A percentile compares a stretch with the other conserved stretches of the same genome.
Conservation (phyloP, 257 asterid genomes). For the Avicennia marina region DNA sequence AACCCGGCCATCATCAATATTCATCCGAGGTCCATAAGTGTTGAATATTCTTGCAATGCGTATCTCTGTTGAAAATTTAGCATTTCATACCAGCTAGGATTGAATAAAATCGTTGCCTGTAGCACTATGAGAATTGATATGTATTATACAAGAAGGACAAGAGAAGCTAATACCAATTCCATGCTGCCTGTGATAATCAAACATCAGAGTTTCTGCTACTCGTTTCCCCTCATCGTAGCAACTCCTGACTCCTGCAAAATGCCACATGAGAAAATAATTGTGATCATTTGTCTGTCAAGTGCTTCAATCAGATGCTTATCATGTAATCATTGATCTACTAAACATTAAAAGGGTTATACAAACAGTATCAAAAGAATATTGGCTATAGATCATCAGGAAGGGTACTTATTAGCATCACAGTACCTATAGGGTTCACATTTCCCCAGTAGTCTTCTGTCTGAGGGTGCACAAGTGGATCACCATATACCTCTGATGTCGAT, state of each 20-base stretch:
- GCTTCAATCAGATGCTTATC: not conserved
- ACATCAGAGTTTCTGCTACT: constrained; percentile 96
- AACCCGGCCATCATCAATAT: constrained; percentile 97
- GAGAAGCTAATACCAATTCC: constrained; percentile 60
- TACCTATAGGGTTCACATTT: constrained; percentile 97
- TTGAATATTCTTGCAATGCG: constrained; percentile 93
- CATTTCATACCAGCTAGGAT: constrained; percentile 15
- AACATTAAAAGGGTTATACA: too few species aligned
- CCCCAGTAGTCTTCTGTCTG: constrained; percentile 99
- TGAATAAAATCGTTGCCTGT: not conserved
- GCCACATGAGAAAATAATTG: not conserved
- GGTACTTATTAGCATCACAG: too few species aligned
- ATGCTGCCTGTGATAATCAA: constrained; percentile 95
- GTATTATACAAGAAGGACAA: too few species aligned
- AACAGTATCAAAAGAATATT: not conserved
- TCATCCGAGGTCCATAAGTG: constrained; percentile 98
- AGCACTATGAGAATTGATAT: not conserved
- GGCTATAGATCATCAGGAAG: too few species aligned
- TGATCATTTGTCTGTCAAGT: not conserved
- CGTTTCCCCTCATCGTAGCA: constrained; percentile 96
- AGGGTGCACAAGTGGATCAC: constrained; percentile 95
- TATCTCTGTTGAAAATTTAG: constrained; percentile 47
- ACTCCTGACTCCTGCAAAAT: constrained; percentile 82
- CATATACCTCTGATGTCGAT: constrained; percentile 95
- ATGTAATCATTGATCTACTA: too few species aligned